Conservation (phyloP, 2,329 filamentous ascomycete genomes). For the Ophiostoma pallidulum region DNA sequence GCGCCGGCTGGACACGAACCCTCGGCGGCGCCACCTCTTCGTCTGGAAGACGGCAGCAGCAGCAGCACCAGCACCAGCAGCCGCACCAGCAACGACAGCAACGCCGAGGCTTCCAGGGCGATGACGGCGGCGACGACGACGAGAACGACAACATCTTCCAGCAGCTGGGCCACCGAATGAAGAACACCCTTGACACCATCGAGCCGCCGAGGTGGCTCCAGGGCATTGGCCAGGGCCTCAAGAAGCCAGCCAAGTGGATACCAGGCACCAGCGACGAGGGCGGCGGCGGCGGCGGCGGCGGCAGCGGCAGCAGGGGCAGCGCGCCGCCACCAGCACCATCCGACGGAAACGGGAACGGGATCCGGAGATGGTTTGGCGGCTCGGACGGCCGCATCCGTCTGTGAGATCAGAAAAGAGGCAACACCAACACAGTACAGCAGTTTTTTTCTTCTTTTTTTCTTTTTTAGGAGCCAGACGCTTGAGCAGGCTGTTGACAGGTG, state of each 20-base stretch:
- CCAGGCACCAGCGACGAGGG: conserved; percentile 42
- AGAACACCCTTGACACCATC: conserved; percentile 82
- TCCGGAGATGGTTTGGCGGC: conserved; percentile 51
- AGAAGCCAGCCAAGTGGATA: conserved; percentile 78
- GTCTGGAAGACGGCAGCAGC: background rate
- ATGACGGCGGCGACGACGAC: conserved; percentile 37
- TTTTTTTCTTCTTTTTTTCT: background rate
- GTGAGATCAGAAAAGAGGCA: background rate
- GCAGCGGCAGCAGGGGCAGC: conserved; percentile 16
- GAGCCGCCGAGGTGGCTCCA: conserved; percentile 76
- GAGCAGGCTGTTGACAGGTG: no score
- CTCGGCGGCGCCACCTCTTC: conserved; percentile 13
- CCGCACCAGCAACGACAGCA: no score
- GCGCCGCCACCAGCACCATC: conserved; percentile 5
- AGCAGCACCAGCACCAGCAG: background rate
- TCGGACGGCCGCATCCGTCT: conserved; percentile 29
- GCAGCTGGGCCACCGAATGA: conserved; percentile 72
- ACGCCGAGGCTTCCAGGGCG: no score
- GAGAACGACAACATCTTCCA: conserved; percentile 78
- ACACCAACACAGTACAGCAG: background rate
- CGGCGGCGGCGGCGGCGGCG: conserved; percentile 20
- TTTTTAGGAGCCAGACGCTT: no score
- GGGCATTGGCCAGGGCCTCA: conserved; percentile 58
- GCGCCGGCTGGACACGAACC: conserved; percentile 19
- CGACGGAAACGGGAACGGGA: conserved; percentile 24